Evolutionary conservation across 2,329 filamentous ascomycete species (phyloP).

Genomic region (Fusarium ambrosium): DNA sequence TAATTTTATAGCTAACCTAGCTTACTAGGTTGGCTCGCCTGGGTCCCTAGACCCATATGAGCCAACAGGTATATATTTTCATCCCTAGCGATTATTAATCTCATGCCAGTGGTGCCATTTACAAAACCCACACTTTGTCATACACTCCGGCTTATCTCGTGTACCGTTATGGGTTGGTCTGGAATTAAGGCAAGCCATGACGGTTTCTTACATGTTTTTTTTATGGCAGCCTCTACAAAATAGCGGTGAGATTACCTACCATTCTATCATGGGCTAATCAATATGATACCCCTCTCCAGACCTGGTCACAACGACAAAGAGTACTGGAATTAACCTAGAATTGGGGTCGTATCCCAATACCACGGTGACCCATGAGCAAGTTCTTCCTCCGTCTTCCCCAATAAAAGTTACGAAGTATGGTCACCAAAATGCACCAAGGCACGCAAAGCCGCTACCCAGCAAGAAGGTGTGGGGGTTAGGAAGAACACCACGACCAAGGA

Average conservation of each 20-base stretch:
- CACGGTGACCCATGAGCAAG: background rate
- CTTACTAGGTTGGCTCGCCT: too few relatives aligned
- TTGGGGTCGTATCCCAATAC: background rate
- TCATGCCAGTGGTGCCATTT: background rate
- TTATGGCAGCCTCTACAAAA: background rate
- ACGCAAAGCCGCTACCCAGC: background rate
- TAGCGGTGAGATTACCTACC: background rate
- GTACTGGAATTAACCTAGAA: background rate
- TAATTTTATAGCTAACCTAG: too few relatives aligned
- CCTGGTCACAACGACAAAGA: background rate
- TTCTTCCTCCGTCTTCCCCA: background rate
- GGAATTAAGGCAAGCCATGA: background rate
- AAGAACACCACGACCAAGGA: too few relatives aligned
- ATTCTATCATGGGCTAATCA: background rate
- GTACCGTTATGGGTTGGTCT: background rate
- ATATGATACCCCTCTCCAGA: background rate
- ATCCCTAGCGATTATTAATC: background rate
- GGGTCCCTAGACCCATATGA: too few relatives aligned
- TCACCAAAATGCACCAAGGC: background rate
- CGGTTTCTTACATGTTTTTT: background rate
- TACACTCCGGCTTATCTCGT: background rate
- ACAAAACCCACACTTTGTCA: background rate
- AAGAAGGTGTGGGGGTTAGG: too few relatives aligned
- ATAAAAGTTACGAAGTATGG: background rate
- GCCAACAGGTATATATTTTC: too few relatives aligned